Evolutionary conservation across 345 rosid genomes (phyloP).

Genomic region (Eucalyptus polyanthemos): DNA sequence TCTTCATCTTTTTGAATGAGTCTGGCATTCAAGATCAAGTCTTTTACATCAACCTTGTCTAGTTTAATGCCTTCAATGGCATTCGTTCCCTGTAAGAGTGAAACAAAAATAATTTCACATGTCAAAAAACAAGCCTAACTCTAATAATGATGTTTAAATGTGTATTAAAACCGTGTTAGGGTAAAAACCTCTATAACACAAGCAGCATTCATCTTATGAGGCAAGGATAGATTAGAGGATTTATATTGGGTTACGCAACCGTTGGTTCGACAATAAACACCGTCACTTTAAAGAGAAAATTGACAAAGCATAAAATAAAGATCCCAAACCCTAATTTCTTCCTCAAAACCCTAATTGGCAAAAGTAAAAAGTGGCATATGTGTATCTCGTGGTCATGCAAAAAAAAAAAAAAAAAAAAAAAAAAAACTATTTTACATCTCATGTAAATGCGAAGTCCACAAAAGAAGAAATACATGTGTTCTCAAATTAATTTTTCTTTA

Average conservation of each 20-base stretch:
- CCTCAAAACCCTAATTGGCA: not conserved
- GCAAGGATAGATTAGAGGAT: not conserved
- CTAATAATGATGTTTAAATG: not conserved
- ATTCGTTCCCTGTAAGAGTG: not conserved
- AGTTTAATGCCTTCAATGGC: not conserved
- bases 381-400: not conserved
- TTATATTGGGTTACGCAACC: not conserved
- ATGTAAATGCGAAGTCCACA: not conserved
- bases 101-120: not conserved
- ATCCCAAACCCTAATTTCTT: not conserved
- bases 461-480: not conserved
- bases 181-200: not conserved
- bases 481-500: not conserved
- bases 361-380: not conserved
- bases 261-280: not conserved
- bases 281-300: not conserved
- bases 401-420: not conserved
- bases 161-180: not conserved
- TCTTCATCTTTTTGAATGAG: not conserved
- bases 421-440: not conserved
- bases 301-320: not conserved
- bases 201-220: not conserved
- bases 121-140: not conserved
- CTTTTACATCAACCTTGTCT: not conserved
- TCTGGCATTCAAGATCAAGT: not conserved